phyloP scores from a whole-genome alignment of 129 eudicot genomes.

The Lactuca sativa region DNA sequence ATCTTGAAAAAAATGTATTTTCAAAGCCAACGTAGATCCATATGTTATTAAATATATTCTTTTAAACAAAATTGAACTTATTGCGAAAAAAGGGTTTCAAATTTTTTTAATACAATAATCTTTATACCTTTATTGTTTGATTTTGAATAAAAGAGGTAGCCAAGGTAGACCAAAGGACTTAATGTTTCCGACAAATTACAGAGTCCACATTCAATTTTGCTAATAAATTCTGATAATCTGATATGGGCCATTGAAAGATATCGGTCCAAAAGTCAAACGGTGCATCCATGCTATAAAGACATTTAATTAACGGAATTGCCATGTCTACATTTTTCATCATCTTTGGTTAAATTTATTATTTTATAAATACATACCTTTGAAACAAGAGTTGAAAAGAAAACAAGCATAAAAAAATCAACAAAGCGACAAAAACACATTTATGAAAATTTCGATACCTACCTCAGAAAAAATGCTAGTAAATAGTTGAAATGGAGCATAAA shows the following conservation, averaged over 20 bases:
- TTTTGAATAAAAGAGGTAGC: constrained; percentile 17
- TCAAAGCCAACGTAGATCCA: background rate
- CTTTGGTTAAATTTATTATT: background rate
- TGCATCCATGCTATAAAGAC: constrained; percentile 27
- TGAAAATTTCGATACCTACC: too few species aligned
- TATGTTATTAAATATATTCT: background rate
- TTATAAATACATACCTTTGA: background rate
- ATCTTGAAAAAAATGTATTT: too few species aligned
- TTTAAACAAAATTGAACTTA: too few species aligned
- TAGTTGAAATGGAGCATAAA: too few species aligned
- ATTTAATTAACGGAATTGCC: constrained; percentile 1
- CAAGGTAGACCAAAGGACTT: constrained; percentile 28
- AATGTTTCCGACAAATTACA: background rate
- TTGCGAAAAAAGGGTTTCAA: background rate
- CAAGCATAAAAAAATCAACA: background rate
- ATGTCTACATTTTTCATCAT: background rate
- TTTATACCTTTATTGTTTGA: background rate
- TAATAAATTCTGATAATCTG: constrained; percentile 16
- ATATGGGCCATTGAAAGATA: constrained; percentile 7
- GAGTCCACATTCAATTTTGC: background rate
- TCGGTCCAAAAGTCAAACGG: constrained; percentile 24
- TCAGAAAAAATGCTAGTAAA: too few species aligned
- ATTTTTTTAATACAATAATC: background rate
- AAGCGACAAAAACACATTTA: too few species aligned
- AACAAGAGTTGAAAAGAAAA: constrained; percentile 2